Base-by-base conservation (phyloP, 1,284 basidiomycete genomes). In the Termitomyces sp. region DNA sequence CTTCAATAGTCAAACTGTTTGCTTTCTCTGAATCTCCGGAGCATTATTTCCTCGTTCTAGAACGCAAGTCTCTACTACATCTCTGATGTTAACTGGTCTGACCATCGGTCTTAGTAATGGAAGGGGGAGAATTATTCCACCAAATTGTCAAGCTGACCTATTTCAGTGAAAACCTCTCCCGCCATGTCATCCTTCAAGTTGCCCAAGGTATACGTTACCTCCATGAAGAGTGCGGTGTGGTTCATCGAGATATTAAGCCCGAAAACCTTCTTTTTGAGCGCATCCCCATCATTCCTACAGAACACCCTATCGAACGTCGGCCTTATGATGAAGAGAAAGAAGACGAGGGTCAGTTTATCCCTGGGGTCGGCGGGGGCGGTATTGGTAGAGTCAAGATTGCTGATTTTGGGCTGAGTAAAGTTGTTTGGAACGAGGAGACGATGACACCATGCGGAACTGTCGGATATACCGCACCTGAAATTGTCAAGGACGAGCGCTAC, bases 101-200 rank as follows among this genome's bases (percentile, higher is more conserved):
- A 2, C 26, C 40, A 43, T 54, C 57, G 53, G 56, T 28, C 57
- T 57, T 47, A 94, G 91, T 96, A 40, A 90, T 96, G 92, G 90
- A 92, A 67, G 97, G 97, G 58, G 97, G 97, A 62, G 97, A 99
- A 71, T 81, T 99, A 1, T 99, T 99, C 78, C 96, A 99, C 70
- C 97, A 99, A 70, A 99, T 99, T 65, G 97, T 99, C 73, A 98
- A 98, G 70, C 82, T 99, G 61, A 99, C 97, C 1, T 99, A 99
- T 74, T 98, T 99, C 69, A 94, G 91, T 69, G 97, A 99, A 72
- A 89, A 89, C 57, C 85, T 98, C 13, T 83, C 94, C 9, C 85
- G 96, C 9, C 97, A 99, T 70, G 95, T 99, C 67, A 98, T 99
- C 61, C 74, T 97, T 2, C 97, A 99, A 73, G 97, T 99, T 28